Evolutionary conservation across 768 basidiomycete species (phyloP), one percentile per base, ranked within the genome.

Genomic region (Pleurotus tuoliensis): DNA sequence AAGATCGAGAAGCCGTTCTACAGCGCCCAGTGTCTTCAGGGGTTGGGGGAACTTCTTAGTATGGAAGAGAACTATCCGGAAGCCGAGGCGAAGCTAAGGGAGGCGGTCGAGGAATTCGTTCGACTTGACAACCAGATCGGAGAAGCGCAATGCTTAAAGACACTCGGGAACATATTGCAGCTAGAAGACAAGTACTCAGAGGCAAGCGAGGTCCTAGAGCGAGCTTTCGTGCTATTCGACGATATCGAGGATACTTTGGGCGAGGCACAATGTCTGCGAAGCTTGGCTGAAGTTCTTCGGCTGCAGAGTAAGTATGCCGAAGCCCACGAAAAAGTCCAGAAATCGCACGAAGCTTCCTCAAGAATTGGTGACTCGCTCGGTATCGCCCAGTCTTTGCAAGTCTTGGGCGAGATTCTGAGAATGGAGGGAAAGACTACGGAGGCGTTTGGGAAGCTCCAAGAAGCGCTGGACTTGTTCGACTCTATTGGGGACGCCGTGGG

Each of bases 301-400:
- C 41, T 38, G 38, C 18, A 46, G 8, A 20, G 8, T 15, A 18
- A n/a, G 8, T 49, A 47, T 47, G 9, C 39, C 7, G 51, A 53
- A 41, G 51, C 51, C 12, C 51, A 53, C 39, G 51, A 40, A 9
- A 53, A 53, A 15, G 38, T 53, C 9, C 51, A 53, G 39, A 41
- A 24, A 24, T 53, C 51, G 24, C 24, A 53, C 22, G 37, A 53
- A 24, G 15, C n/a, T 11, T 53, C 51, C 3, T 11, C 13, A 9
- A 40, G 20, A 53, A 53, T 53, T n/a, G 37, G 51, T 7, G 51
- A 53, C 41, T 40, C 24, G 16, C 39, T 53, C 8, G 51, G 51
- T 41, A 30, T 53, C 18, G 51, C 51, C 7, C 56, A 56, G 30
- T 56, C 46, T n/a, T n/a, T 51, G 27, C 46, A 56, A 38, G 56